Base-by-base conservation (phyloP, 202 grass and related monocot genomes). In the Bolboschoenoplectus hybrid region DNA sequence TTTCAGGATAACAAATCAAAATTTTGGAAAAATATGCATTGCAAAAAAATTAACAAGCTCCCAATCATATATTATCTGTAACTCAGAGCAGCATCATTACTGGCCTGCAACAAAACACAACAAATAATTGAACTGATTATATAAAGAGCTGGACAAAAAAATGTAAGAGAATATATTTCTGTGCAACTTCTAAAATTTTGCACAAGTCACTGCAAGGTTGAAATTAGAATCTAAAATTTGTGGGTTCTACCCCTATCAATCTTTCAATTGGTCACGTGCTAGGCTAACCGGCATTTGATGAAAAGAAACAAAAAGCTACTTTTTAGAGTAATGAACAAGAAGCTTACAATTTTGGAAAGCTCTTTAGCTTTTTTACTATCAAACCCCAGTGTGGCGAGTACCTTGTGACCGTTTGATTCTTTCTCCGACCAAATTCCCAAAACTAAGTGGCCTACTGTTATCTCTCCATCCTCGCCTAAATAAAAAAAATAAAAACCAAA, bases 371-470 rank as follows among this genome's bases (percentile, higher is more conserved):
- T 94, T 62, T 96, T 67, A 87, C 92, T 87, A 88, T 99, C 85
- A 88, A 99, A 99, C 75, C 93, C 92, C 74, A 99, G 86, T 34
- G 87, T 84, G 82, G 90, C 85, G 71, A 97, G 74, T 77, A 97
- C 81, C 82, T 99, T 97, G 74, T 99, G 92, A 83, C 93, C 93
- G 74, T 88, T 89, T 79, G 92, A 92, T 82, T 94, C 89, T 89
- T 90, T 97, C 84, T 94, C 86, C 71, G 89, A 94, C 97, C 93
- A 99, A 94, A 97, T 93, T 58, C 89, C 93, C 64, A 99, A 78
- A 49, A 97, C 85, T 69, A 99, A 83, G 89, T 97, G 92, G 47
- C 88, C 88, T 35, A 90, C 89, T 1, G 93, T 97, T 91, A 99
- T 89, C 78, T 99, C 97, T 85, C 93, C 93, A 35, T 93, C 88